A percentile compares a stretch with the other conserved stretches of the same genome.
Evolutionary conservation across 495 filamentous ascomycete genomes (phyloP).

Genomic region (Extremus antarcticus): DNA sequence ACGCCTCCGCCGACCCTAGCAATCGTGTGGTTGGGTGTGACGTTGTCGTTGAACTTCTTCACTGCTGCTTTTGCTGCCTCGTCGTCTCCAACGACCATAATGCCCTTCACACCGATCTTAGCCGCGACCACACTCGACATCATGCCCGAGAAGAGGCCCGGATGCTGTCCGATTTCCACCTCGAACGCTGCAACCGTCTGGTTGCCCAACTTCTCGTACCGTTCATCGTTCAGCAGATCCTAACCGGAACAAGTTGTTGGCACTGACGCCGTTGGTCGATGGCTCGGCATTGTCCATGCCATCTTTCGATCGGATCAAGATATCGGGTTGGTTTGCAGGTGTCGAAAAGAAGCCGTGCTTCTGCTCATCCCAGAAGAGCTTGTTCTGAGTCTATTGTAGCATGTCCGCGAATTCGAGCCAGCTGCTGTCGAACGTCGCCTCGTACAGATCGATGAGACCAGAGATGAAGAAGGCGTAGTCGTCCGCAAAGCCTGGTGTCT

Average conservation of each 20-base stretch:
- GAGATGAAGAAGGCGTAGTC: conserved; percentile 88
- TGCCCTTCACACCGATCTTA: conserved; percentile 47
- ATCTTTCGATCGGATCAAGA: conserved; percentile 81
- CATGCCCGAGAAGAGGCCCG: conserved; percentile 73
- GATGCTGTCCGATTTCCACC: conserved; percentile 82
- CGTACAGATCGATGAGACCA: conserved; percentile 78
- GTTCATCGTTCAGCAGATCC: conserved; percentile 58
- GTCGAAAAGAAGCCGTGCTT: conserved; percentile 83
- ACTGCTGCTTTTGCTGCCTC: conserved; percentile 24
- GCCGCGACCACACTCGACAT: conserved; percentile 61
- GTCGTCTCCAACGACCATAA: conserved; percentile 28
- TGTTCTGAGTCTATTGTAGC: conserved; percentile 51
- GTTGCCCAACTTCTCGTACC: conserved; percentile 37
- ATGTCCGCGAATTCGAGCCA: conserved; percentile 77
- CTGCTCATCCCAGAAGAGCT: conserved; percentile 34
- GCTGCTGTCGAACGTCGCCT: conserved; percentile 69
- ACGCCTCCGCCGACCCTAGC: conserved; percentile 21
- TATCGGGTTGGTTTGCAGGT: conserved; percentile 49
- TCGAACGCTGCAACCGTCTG: conserved; percentile 76
- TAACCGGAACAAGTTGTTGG: conserved; percentile 73
- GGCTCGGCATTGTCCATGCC: conserved; percentile 88
- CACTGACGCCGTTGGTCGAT: conserved; percentile 74
- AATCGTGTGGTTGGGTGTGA: conserved; percentile 23
- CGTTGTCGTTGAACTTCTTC: conserved; percentile 13
- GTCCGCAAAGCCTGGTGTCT: conserved; percentile 74